Evolutionary conservation across 345 rosid species (phyloP).

Genomic region (Salix exigua): DNA sequence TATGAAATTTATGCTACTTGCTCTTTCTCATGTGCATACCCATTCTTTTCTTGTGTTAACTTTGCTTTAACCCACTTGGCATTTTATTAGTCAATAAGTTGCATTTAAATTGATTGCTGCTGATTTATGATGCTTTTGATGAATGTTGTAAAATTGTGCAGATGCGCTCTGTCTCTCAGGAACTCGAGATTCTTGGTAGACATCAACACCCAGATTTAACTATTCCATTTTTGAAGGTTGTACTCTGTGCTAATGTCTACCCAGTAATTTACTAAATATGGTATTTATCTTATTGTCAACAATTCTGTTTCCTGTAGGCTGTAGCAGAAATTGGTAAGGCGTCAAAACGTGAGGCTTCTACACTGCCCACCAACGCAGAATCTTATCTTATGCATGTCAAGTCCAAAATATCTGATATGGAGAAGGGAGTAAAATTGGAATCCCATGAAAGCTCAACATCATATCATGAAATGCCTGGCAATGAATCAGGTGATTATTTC

Average conservation of each 20-base stretch:
- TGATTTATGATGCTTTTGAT: background rate
- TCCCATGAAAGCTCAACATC: constrained; percentile 28
- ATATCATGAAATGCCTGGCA: constrained; percentile 5
- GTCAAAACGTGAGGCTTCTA: constrained; percentile 61
- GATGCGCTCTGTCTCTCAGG: constrained; percentile 78
- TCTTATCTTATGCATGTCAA: constrained; percentile 39
- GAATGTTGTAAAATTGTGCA: constrained; percentile 29
- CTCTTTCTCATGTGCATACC: too few relatives aligned
- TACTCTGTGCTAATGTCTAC: background rate
- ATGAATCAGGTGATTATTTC: constrained; percentile 32
- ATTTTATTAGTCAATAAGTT: background rate
- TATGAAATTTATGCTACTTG: too few relatives aligned
- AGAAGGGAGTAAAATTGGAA: constrained; percentile 17
- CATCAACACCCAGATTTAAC: constrained; percentile 88
- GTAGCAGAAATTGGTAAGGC: constrained; percentile 74
- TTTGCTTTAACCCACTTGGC: background rate
- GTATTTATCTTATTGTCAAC: background rate
- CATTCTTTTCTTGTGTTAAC: too few relatives aligned
- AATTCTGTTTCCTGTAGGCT: constrained; percentile 47
- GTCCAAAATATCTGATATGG: constrained; percentile 41
- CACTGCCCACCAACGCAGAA: constrained; percentile 52
- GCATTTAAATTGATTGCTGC: background rate
- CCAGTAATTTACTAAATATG: background rate
- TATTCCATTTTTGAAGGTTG: constrained; percentile 82
- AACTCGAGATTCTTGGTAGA: constrained; percentile 89